Evolutionary conservation across 164 flowering plant species (phyloP).

Genomic region (Annona squamosa): DNA sequence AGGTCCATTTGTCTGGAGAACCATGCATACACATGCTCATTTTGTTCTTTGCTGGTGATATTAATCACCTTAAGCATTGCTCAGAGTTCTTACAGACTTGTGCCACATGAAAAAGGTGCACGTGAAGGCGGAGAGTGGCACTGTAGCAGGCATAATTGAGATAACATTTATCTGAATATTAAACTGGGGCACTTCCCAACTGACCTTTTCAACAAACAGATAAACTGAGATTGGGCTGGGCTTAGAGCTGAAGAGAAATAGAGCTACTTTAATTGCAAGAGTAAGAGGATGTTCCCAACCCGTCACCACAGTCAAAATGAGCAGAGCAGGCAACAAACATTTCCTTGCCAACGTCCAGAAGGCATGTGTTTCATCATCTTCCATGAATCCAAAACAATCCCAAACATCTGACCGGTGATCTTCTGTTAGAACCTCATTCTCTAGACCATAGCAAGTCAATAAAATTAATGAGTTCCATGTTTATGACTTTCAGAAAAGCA

Average conservation of each 20-base stretch:
- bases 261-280: constrained; percentile 5
- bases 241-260: constrained; percentile 4
- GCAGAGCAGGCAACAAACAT: constrained; percentile 2
- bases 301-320: not conserved
- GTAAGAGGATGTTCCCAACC: constrained; percentile 5
- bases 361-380: constrained; percentile 6
- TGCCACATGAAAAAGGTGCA: not conserved
- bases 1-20: not conserved
- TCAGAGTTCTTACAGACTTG: not conserved
- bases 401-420: not conserved
- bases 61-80: not conserved
- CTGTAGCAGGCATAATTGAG: not conserved
- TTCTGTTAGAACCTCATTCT: constrained; percentile 1
- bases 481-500: not conserved
- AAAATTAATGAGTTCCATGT: not conserved
- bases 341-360: not conserved
- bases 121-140: not conserved
- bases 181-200: not conserved
- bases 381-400: constrained; percentile 3
- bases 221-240: constrained; percentile 6
- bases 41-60: not conserved
- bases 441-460: not conserved
- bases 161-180: not conserved
- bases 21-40: not conserved
- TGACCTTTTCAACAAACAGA: constrained; percentile 7